phyloP scores from a whole-genome alignment of 2,329 filamentous ascomycete species.

The Epicoccum sorghinum region DNA sequence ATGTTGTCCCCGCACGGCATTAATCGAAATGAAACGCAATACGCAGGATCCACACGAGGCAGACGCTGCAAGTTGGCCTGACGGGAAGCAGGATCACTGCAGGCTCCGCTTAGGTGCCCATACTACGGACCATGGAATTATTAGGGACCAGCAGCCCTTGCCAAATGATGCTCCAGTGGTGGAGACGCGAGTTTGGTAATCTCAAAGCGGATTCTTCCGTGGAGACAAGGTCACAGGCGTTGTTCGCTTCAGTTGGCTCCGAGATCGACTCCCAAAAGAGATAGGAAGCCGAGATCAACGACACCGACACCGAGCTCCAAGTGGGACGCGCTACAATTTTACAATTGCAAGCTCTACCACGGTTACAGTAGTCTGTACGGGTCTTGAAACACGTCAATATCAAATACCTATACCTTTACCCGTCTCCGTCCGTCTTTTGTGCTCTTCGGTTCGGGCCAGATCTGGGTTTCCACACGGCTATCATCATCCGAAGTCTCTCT shows the following conservation, averaged over 20 bases:
- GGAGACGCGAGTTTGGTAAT: conserved; percentile 16
- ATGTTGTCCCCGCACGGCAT: conserved; percentile 14
- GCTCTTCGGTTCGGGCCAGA: not conserved
- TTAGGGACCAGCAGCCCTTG: conserved; percentile 12
- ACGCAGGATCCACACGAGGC: conserved; percentile 11
- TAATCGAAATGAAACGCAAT: conserved; percentile 19
- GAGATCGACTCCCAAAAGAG: conserved; percentile 19
- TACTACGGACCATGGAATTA: conserved; percentile 10
- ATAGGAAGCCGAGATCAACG: conserved; percentile 14
- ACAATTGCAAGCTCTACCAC: conserved; percentile 7
- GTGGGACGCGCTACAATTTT: conserved; percentile 11
- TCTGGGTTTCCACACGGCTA: conserved; percentile 1
- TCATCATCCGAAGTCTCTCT: not conserved
- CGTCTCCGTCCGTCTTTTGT: not conserved
- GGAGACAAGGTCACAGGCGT: conserved; percentile 10
- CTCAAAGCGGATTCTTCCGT: conserved; percentile 12
- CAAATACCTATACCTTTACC: conserved; percentile 8
- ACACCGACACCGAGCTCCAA: conserved; percentile 10
- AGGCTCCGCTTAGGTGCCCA: conserved; percentile 17
- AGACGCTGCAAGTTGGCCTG: conserved; percentile 2
- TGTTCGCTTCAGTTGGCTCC: conserved; percentile 15
- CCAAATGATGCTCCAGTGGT: conserved; percentile 15
- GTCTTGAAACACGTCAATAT: conserved; percentile 20
- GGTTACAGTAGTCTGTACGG: conserved; percentile 14
- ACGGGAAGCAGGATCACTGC: conserved; percentile 14